Conservation (phyloP, 2,329 filamentous ascomycete species). For the Mollisia scopiformis region DNA sequence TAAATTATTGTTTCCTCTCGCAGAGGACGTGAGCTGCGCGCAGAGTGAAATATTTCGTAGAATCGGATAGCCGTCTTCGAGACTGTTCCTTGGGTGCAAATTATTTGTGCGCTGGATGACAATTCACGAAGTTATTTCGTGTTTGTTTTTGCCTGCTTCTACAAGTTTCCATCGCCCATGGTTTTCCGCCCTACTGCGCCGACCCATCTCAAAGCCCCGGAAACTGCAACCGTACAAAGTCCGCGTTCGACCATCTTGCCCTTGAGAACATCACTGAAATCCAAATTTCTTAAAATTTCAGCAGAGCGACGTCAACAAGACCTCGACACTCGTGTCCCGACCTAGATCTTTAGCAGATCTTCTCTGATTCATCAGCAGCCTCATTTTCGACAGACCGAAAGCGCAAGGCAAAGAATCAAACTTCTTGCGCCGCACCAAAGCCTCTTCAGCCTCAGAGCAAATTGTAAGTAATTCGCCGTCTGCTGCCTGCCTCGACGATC, state of each 20-base stretch:
- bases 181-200: too few relatives aligned
- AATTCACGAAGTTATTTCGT: too few relatives aligned
- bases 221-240: too few relatives aligned
- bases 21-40: too few relatives aligned
- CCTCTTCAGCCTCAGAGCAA: conserved; percentile 21
- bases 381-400: not conserved
- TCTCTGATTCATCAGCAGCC: not conserved
- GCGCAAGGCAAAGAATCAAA: not conserved
- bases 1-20: too few relatives aligned
- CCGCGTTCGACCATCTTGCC: not conserved
- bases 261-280: not conserved
- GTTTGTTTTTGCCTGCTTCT: not conserved
- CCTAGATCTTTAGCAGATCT: not conserved
- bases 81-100: not conserved
- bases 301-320: not conserved
- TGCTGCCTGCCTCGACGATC: conserved; percentile 5
- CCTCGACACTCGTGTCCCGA: not conserved
- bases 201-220: too few relatives aligned
- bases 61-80: not conserved
- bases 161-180: not conserved
- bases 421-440: conserved; percentile 12
- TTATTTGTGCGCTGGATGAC: too few relatives aligned
- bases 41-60: too few relatives aligned
- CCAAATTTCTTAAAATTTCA: not conserved
- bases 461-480: conserved; percentile 12